Base-by-base conservation (phyloP, 129 eudicot genomes). In the Pittosporum tobira region DNA sequence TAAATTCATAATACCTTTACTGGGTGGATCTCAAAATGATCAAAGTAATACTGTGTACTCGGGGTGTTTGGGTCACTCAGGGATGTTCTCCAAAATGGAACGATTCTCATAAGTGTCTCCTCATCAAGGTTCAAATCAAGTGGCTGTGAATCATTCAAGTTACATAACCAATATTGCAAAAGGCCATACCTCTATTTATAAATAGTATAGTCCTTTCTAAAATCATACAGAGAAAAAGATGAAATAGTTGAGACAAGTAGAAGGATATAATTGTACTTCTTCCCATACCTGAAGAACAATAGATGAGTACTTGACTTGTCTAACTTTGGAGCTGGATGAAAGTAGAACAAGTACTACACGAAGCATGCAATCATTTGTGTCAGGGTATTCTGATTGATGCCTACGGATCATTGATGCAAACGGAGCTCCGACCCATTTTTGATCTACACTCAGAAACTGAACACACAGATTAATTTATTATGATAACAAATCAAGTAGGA, bases 1-100 rank as follows among this genome's bases (percentile, higher is more conserved):
- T n/a, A n/a, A n/a, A n/a, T n/a, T 54, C 20, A 36, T 22, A 59
- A 67, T 63, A 87, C 99, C 94, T 86, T 93, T 57, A 93, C 65
- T 40, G 99, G 99, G 75, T 87, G 99, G 59, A 93, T 87, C 80
- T 87, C 99, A 72, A 93, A 93, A 81, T 84, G 99, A 66, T 87
- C 99, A 66, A 93, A 81, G 79, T 93, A 93, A 75, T 93, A 93
- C 47, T 87, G 94, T 62, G 45, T 94, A 79, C 96, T 76, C 20
- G 84, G 90, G 48, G 87, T 45, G 68, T 61, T 82, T 46, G 93
- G 78, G 64, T 82, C 82, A 71, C 96, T 93, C 59, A 84, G 96
- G 48, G 99, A 93, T 64, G 48, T 84, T 77, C 99, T 81, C 88
- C 88, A 93, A 72, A 87, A 93, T 44, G 99, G 94, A 46, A 79